A percentile compares a stretch with the other conserved stretches of the same genome.
Evolutionary conservation across 176 grass and related monocot genomes (phyloP).

Genomic region (Carex cristatella): DNA sequence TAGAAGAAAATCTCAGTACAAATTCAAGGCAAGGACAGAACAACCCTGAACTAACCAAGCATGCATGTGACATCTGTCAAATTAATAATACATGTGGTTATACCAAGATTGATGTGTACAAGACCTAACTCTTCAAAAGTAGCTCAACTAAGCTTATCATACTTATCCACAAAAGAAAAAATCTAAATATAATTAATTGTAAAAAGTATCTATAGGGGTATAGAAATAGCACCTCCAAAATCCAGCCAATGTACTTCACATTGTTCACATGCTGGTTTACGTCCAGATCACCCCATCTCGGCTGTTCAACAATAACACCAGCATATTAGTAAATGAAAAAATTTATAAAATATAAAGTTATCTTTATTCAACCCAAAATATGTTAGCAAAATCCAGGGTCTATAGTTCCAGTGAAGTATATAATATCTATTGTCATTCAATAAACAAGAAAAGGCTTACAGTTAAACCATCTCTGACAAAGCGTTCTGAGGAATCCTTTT

Average conservation of each 20-base stretch:
- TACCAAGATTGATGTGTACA: not conserved
- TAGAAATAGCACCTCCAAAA: conserved; percentile 70
- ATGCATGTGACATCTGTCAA: not conserved
- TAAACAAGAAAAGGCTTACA: conserved; percentile 43
- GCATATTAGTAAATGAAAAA: not conserved
- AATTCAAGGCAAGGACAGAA: not conserved
- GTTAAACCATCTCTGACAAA: conserved; percentile 74
- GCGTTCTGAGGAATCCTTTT: conserved; percentile 34
- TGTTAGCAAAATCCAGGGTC: not conserved
- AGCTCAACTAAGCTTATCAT: conserved; percentile 19
- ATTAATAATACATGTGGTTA: not conserved
- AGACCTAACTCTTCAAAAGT: not conserved
- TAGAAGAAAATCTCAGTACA: no score
- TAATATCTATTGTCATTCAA: not conserved
- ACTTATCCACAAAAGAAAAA: not conserved
- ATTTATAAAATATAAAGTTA: not conserved
- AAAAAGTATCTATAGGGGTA: not conserved
- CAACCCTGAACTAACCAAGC: conserved; percentile 2
- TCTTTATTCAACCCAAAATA: not conserved
- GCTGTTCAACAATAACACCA: conserved; percentile 45
- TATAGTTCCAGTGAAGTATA: not conserved
- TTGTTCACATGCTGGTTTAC: conserved; percentile 99
- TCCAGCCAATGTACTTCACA: conserved; percentile 99
- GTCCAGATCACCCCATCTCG: conserved; percentile 90
- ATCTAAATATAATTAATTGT: not conserved